These are phyloP conservation scores for Aureobasidium sp. DNA, from an alignment of 2,329 filamentous ascomycete species.

Conservation along the genomic window DNA sequence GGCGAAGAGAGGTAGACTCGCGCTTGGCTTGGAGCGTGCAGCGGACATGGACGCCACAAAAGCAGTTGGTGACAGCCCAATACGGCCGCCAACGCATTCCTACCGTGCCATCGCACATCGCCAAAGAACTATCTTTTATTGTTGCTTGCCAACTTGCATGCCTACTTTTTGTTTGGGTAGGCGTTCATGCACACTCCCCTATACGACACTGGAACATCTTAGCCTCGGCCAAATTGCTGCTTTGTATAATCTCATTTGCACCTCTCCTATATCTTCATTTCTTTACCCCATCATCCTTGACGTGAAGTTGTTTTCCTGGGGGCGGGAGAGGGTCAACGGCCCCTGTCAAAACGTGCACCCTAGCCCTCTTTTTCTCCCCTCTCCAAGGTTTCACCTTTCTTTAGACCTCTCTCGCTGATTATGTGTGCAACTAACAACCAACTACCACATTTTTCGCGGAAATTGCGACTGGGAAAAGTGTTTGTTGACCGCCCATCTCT, in stretches of 20 bases:
- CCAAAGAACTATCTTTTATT: background rate
- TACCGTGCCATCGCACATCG: background rate
- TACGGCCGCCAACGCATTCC: conserved; percentile 6
- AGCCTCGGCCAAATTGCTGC: background rate
- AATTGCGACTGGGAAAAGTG: background rate
- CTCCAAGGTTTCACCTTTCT: conserved; percentile 1
- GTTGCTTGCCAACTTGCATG: background rate
- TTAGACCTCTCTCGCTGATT: conserved; percentile 5
- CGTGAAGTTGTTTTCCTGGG: background rate
- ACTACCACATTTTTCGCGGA: background rate
- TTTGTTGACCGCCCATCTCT: conserved; percentile 1
- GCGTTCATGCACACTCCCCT: background rate
- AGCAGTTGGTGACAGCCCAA: conserved; percentile 6
- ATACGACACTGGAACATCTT: background rate
- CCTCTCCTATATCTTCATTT: background rate
- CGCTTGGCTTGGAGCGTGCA: background rate
- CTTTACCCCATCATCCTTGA: background rate
- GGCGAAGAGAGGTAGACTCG: background rate
- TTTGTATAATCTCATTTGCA: background rate
- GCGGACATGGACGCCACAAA: background rate
- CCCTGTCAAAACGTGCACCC: conserved; percentile 5
- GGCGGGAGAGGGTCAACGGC: conserved; percentile 7
- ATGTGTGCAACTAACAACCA: background rate
- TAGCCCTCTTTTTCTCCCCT: background rate
- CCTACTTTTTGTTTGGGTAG: background rate